Evolutionary conservation across 208 protist genomes (phyloP), one percentile per base, ranked within the genome.

Genomic region (Crithidia brevicula): DNA sequence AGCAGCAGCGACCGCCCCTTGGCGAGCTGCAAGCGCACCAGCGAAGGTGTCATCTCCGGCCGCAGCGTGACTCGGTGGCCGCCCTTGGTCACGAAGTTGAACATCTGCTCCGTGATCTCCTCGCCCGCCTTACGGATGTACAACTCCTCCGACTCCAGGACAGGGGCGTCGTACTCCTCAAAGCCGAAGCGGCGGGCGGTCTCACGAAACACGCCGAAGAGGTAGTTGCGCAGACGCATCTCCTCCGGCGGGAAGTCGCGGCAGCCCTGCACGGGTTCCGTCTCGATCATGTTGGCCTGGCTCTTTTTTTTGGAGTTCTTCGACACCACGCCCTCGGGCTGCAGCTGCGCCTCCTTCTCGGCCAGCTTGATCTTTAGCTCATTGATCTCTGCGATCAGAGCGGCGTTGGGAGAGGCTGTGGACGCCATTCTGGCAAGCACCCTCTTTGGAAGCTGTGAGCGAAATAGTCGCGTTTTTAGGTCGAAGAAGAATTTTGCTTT

Each of bases 51-150:
- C 97, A 98, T 98, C 81, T 98, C 96, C 5, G 97, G 97, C 27
- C 97, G 89, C 9, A 98, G 86, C 28, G 96, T 80, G 16, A 98
- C 95, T 20, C 79, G 79, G 77, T 96, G 89, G 63, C 86, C 90
- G 42, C 86, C 92, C 73, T 98, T 98, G 23, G 97, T 98, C 27
- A 89, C 85, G 75, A 98, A 98, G 84, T 98, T 98, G 83, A 96
- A 98, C 94, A 98, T 98, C 83, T 98, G 97, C 74, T 98, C 81
- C 28, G 94, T 98, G 59, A 98, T 98, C 74, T 98, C 96, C 80
- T 98, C 97, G 0, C 97, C 97, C 4, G 87, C 96, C 72, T 98
- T 98, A 56, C 96, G 91, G 45, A 95, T 85, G 81, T 98, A 98
- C 34, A 98, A 79, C 71, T 96, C 89, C 81, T 97, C 93, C 16